Evolutionary conservation across 441 rosid species (phyloP).

Genomic region (Geranium incanum): DNA sequence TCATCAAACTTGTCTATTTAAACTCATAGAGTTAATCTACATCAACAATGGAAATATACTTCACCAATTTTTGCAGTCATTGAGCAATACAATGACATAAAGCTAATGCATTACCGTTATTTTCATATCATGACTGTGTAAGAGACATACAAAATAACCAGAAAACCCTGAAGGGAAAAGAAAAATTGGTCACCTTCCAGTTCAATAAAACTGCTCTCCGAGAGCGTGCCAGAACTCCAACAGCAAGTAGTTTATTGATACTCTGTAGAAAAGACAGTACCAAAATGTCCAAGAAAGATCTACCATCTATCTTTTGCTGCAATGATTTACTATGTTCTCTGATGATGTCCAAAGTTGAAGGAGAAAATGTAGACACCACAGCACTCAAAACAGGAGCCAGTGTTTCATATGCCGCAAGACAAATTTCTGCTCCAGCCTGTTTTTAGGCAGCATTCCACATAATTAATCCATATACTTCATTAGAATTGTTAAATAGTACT

Average conservation of each 20-base stretch:
- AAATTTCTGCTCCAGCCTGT: slow-evolving; percentile 72
- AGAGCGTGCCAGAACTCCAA: slow-evolving; percentile 59
- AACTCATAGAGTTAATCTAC: not conserved
- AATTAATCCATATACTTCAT: slow-evolving; percentile 18
- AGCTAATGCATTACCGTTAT: not conserved
- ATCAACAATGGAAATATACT: not conserved
- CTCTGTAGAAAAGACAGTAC: slow-evolving; percentile 58
- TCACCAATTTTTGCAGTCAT: not conserved
- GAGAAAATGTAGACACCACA: slow-evolving; percentile 42
- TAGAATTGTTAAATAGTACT: slow-evolving; percentile 11
- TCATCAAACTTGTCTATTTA: not conserved
- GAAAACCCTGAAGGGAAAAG: not conserved
- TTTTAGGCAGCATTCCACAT: slow-evolving; percentile 24
- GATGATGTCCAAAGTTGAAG: slow-evolving; percentile 42
- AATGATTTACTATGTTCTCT: slow-evolving; percentile 34
- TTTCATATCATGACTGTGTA: slow-evolving; percentile 6
- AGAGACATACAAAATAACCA: not conserved
- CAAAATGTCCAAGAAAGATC: slow-evolving; percentile 51
- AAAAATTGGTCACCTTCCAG: slow-evolving; percentile 60
- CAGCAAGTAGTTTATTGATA: slow-evolving; percentile 63
- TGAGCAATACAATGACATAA: not conserved
- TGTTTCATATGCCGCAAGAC: slow-evolving; percentile 77
- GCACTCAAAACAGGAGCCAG: slow-evolving; percentile 51
- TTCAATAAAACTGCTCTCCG: slow-evolving; percentile 76
- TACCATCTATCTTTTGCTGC: slow-evolving; percentile 33